These are phyloP conservation scores for Rhodomyrtus psidioides DNA, from an alignment of 441 rosid genomes.

Conservation along the genomic window DNA sequence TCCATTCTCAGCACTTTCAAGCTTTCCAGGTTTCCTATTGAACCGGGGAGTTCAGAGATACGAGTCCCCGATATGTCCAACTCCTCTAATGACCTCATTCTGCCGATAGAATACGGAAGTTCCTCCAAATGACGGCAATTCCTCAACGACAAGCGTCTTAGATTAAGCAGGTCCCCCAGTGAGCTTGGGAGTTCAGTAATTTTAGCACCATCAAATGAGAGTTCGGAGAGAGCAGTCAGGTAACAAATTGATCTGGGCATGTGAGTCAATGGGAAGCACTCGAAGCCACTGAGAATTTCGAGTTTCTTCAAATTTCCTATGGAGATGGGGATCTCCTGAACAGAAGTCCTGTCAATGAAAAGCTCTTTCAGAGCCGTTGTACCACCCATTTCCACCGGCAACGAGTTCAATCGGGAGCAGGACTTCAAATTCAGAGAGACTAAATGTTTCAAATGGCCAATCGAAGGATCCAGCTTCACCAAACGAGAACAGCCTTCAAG, in stretches of 20 bases:
- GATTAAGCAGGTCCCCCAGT: fast-evolving
- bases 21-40: fast-evolving
- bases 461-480: background rate
- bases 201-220: background rate
- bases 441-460: background rate
- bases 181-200: background rate
- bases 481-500: background rate
- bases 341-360: background rate
- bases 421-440: background rate
- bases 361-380: background rate
- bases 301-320: background rate
- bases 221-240: fast-evolving
- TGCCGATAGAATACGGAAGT: fast-evolving
- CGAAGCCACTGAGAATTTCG: fast-evolving
- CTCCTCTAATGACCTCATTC: background rate
- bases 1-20: background rate
- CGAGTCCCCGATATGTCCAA: background rate
- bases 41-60: fast-evolving
- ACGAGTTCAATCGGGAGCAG: background rate
- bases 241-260: fast-evolving
- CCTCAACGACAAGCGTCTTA: background rate
- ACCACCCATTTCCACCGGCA: background rate
- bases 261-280: background rate
- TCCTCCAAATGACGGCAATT: fast-evolving
- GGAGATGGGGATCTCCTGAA: background rate